These are phyloP conservation scores for Brettanomyces bruxellensis DNA, from an alignment of 805 yeast species.

Conservation along the genomic window DNA sequence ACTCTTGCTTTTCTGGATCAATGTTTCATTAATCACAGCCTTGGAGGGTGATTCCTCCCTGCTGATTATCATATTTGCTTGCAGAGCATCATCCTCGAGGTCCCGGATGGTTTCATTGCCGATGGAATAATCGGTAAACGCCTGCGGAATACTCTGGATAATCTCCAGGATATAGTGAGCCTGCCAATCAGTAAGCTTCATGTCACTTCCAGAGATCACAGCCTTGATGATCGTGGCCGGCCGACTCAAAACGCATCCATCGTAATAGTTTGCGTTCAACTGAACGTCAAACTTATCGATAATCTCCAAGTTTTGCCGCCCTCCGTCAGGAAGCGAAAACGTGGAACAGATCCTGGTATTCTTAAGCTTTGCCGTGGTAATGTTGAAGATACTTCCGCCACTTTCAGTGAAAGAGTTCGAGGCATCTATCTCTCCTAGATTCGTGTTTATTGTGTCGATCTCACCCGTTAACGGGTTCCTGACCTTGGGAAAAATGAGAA, in stretches of 20 bases:
- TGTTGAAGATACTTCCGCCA: conserved; percentile 33
- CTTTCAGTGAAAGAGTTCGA: conserved; percentile 44
- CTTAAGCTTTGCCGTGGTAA: conserved; percentile 59
- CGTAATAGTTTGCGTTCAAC: conserved; percentile 50
- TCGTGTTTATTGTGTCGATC: conserved; percentile 57
- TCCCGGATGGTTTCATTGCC: conserved; percentile 37
- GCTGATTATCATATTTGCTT: conserved; percentile 45
- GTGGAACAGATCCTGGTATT: conserved; percentile 61
- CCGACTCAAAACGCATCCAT: conserved; percentile 25
- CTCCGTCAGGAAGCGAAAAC: conserved; percentile 38
- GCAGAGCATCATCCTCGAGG: conserved; percentile 53
- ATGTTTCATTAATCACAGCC: neutral
- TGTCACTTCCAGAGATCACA: conserved; percentile 49
- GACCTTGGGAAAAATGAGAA: conserved; percentile 64
- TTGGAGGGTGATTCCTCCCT: conserved; percentile 4
- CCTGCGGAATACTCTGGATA: conserved; percentile 44
- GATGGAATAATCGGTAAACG: conserved; percentile 37
- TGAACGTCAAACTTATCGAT: conserved; percentile 55
- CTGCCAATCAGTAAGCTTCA: conserved; percentile 69
- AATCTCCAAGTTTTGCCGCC: conserved; percentile 49
- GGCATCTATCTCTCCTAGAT: conserved; percentile 77
- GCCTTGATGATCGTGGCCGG: conserved; percentile 51
- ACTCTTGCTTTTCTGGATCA: neutral
- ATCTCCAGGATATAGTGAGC: conserved; percentile 47
- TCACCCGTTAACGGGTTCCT: conserved; percentile 30